Evolutionary conservation across 495 filamentous ascomycete genomes (phyloP).

Genomic region (Trypethelium eluteriae): DNA sequence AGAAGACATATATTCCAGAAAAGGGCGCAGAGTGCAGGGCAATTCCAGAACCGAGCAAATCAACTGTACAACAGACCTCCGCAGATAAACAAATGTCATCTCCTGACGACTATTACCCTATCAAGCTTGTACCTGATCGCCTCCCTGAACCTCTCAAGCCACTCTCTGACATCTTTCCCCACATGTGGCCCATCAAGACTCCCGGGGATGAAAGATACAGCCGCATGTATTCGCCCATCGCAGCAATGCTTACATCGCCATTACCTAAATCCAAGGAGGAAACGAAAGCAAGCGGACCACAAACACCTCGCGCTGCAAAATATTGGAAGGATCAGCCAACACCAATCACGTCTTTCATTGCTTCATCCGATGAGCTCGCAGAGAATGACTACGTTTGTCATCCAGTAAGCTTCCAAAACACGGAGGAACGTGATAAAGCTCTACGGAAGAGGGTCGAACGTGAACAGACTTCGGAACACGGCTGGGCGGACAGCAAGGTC

Average conservation of each 20-base stretch:
- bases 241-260: constrained; percentile 65
- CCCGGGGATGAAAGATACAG: constrained; percentile 74
- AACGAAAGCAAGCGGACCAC: constrained; percentile 43
- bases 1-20: neutral
- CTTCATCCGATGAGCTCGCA: constrained; percentile 60
- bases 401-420: constrained; percentile 52
- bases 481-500: constrained; percentile 80
- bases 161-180: constrained; percentile 73
- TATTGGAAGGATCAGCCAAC: constrained; percentile 62
- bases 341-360: constrained; percentile 67
- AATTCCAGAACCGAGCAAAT: constrained; percentile 2
- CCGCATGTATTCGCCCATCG: constrained; percentile 75
- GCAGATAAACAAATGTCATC: constrained; percentile 15
- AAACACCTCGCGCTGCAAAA: constrained; percentile 50
- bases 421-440: constrained; percentile 41
- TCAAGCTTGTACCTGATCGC: constrained; percentile 49
- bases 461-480: constrained; percentile 47
- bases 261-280: constrained; percentile 46
- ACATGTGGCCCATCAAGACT: constrained; percentile 81
- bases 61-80: constrained; percentile 8
- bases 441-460: constrained; percentile 40
- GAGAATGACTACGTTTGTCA: constrained; percentile 78
- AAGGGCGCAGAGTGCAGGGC: constrained; percentile 6
- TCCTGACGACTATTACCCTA: constrained; percentile 65
- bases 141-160: constrained; percentile 58